Percentiles rank a stretch among this genome's conserved stretches.
phyloP scores from a whole-genome alignment of 2,329 filamentous ascomycete species.

The Microcyclospora tardicrescens region DNA sequence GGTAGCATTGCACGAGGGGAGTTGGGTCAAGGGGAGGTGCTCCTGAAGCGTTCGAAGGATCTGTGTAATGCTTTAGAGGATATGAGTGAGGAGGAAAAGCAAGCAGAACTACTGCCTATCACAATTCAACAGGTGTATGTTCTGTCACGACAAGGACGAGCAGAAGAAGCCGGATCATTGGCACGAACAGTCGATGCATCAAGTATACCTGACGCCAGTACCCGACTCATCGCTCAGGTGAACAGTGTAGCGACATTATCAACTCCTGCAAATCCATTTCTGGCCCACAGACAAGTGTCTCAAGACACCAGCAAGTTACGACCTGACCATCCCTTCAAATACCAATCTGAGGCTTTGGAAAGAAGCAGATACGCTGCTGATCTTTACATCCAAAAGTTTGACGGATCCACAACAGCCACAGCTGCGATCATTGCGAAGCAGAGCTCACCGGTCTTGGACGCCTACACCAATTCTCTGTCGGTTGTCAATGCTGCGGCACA shows the following conservation, averaged over 20 bases:
- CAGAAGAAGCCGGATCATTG: constrained; percentile 51
- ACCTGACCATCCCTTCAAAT: constrained; percentile 56
- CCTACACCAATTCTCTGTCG: constrained; percentile 40
- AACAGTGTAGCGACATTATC: constrained; percentile 44
- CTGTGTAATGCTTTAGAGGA: constrained; percentile 65
- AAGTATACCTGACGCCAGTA: constrained; percentile 55
- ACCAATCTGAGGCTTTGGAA: constrained; percentile 49
- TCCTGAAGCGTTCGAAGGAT: constrained; percentile 57
- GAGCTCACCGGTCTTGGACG: constrained; percentile 27
- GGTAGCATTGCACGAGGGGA: constrained; percentile 57
- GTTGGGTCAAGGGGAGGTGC: constrained; percentile 48
- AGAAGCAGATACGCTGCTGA: constrained; percentile 53
- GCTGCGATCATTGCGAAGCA: constrained; percentile 36
- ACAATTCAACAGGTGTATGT: constrained; percentile 65
- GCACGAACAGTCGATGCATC: constrained; percentile 48
- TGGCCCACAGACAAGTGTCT: constrained; percentile 50
- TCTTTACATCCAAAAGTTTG: constrained; percentile 54
- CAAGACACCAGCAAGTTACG: constrained; percentile 39
- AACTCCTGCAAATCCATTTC: constrained; percentile 48
- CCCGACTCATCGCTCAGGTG: constrained; percentile 52
- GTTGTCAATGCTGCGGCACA: constrained; percentile 64
- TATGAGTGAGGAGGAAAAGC: constrained; percentile 59
- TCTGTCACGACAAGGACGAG: constrained; percentile 51
- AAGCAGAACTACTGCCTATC: constrained; percentile 61
- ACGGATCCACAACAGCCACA: constrained; percentile 48